These are phyloP conservation scores for Agastache rugosa DNA, from an alignment of 257 asterid species.

Conservation along the genomic window DNA sequence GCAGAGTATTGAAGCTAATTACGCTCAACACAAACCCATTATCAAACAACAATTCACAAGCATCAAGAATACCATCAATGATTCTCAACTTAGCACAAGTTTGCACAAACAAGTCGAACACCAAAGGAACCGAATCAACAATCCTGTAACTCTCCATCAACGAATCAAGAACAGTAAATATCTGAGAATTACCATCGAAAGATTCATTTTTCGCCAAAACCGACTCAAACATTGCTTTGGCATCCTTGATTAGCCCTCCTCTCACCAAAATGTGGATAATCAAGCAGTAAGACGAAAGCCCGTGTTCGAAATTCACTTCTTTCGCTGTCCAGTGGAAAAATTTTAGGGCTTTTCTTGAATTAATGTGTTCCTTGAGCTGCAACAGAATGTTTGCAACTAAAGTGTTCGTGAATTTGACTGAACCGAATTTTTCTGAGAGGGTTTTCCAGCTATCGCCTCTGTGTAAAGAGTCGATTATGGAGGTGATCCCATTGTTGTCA, in stretches of 20 bases:
- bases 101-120: conserved; percentile 77
- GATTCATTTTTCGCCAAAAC: conserved; percentile 41
- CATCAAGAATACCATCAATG: conserved; percentile 53
- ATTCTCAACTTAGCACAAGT: conserved; percentile 78
- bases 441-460: conserved; percentile 58
- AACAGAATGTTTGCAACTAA: conserved; percentile 54
- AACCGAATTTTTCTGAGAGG: conserved; percentile 50
- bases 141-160: conserved; percentile 53
- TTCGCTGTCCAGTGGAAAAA: conserved; percentile 84
- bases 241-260: conserved; percentile 72
- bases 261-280: conserved; percentile 75
- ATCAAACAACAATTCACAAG: conserved; percentile 57
- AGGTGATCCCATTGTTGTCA: conserved; percentile 31
- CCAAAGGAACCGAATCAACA: conserved; percentile 69
- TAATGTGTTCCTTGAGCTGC: conserved; percentile 64
- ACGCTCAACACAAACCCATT: conserved; percentile 61
- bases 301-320: conserved; percentile 48
- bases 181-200: conserved; percentile 26
- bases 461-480: conserved; percentile 57
- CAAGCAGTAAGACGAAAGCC: conserved; percentile 57
- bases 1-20: conserved; percentile 67
- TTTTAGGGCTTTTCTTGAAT: conserved; percentile 68
- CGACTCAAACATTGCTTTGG: conserved; percentile 69
- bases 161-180: conserved; percentile 54
- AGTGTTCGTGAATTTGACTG: conserved; percentile 49